Conservation (phyloP, 2,329 filamentous ascomycete genomes). For the Pyricularia pennisetigena region DNA sequence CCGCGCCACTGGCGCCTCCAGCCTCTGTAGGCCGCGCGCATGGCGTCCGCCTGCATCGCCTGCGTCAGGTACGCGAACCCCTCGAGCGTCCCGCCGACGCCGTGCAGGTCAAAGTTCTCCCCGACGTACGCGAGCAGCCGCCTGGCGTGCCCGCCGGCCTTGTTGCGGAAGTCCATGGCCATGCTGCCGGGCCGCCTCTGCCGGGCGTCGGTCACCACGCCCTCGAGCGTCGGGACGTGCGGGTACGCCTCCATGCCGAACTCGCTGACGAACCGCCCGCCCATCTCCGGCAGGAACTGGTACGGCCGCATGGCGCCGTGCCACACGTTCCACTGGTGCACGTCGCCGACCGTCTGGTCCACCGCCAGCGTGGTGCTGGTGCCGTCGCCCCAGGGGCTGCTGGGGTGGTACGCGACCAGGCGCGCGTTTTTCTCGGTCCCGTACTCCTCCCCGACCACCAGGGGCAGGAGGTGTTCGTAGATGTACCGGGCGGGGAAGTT, state of each 20-base stretch:
- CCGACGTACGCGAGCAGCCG: conserved; percentile 81
- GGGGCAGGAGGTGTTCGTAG: conserved; percentile 76
- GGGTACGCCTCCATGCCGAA: conserved; percentile 96
- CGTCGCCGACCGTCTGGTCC: conserved; percentile 76
- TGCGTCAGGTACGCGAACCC: conserved; percentile 64
- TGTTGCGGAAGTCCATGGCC: conserved; percentile 92
- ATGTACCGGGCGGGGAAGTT: conserved; percentile 89
- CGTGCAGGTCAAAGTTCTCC: conserved; percentile 65
- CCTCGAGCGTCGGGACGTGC: conserved; percentile 70
- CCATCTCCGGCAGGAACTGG: conserved; percentile 77
- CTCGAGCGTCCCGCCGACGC: conserved; percentile 47
- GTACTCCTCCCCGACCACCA: conserved; percentile 37
- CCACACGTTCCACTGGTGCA: conserved; percentile 98
- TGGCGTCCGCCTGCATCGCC: conserved; percentile 58
- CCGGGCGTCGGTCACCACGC: conserved; percentile 52
- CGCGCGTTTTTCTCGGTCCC: conserved; percentile 55
- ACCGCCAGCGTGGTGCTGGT: conserved; percentile 44
- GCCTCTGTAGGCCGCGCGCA: conserved; percentile 53
- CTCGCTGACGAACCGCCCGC: conserved; percentile 84
- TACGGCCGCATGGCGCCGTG: conserved; percentile 87
- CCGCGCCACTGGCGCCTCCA: conserved; percentile 69
- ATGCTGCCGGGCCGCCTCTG: conserved; percentile 61
- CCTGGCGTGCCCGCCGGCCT: conserved; percentile 81
- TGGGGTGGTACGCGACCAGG: conserved; percentile 60
- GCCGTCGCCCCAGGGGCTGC: conserved; percentile 75